A percentile compares a stretch with the other conserved stretches of the same genome.
phyloP scores from a whole-genome alignment of 2,329 filamentous ascomycete genomes.

The Cercospora sojina region DNA sequence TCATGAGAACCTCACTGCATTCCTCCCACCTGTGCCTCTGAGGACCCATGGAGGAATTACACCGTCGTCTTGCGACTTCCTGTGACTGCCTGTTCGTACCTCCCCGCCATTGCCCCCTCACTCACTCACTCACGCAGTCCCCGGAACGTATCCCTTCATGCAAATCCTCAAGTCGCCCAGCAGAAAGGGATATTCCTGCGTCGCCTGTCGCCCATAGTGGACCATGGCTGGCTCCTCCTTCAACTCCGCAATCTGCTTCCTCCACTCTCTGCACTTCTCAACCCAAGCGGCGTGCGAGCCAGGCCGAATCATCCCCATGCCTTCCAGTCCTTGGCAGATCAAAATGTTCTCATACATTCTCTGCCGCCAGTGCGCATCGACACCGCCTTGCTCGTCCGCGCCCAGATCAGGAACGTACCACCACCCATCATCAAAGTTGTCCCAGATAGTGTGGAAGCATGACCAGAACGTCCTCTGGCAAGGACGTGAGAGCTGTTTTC shows the following conservation, averaged over 20 bases:
- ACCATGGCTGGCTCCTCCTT: conserved; percentile 22
- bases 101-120: neutral
- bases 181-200: conserved; percentile 24
- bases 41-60: too few species aligned
- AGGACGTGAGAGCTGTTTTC: neutral
- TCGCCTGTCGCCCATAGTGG: conserved; percentile 14
- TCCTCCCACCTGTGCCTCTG: too few species aligned
- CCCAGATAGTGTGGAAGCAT: conserved; percentile 26
- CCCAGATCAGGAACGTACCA: conserved; percentile 12
- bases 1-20: too few species aligned
- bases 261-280: conserved; percentile 25
- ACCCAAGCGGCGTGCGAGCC: conserved; percentile 19
- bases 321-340: conserved; percentile 35
- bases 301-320: conserved; percentile 33
- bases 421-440: conserved; percentile 17
- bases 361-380: conserved; percentile 25
- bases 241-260: conserved; percentile 21
- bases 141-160: conserved; percentile 19
- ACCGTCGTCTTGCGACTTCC: too few species aligned
- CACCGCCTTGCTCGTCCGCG: neutral
- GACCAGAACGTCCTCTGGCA: conserved; percentile 27
- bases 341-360: conserved; percentile 33
- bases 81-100: neutral
- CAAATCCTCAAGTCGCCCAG: conserved; percentile 23
- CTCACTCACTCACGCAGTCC: conserved; percentile 2